Conservation (phyloP, 345 rosid genomes). For the Lepidium sativum region DNA sequence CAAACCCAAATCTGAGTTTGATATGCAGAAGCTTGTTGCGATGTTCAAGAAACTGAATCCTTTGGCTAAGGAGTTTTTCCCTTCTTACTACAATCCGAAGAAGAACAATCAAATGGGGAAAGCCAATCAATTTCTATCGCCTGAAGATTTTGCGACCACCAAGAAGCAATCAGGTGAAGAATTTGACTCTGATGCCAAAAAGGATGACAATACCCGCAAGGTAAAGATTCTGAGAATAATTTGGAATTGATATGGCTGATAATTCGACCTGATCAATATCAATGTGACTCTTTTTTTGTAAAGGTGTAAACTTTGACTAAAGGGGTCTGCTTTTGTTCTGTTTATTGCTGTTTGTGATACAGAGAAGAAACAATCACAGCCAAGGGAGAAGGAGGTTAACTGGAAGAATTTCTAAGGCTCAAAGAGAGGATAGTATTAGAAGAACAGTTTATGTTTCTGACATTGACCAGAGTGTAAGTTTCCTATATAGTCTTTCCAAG, state of each 20-base stretch:
- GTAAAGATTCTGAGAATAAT: background rate
- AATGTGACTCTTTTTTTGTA: background rate
- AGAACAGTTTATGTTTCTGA: slow-evolving; percentile 35
- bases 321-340: background rate
- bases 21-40: slow-evolving; percentile 60
- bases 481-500: background rate
- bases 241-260: background rate
- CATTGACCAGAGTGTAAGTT: slow-evolving; percentile 36
- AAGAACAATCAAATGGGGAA: slow-evolving; percentile 24
- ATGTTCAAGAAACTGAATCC: slow-evolving; percentile 86
- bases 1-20: slow-evolving; percentile 53
- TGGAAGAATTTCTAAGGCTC: slow-evolving; percentile 45
- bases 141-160: slow-evolving; percentile 25
- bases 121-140: slow-evolving; percentile 20
- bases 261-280: background rate
- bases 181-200: slow-evolving; percentile 22
- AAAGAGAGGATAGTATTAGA: slow-evolving; percentile 51
- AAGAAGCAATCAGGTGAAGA: slow-evolving; percentile 27
- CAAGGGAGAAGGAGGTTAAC: slow-evolving; percentile 54
- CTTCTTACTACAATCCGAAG: slow-evolving; percentile 39
- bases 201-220: slow-evolving; percentile 20
- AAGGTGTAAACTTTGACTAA: background rate
- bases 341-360: slow-evolving; percentile 7
- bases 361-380: slow-evolving; percentile 55
- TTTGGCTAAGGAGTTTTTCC: slow-evolving; percentile 73